phyloP scores from a whole-genome alignment of 495 filamentous ascomycete genomes.

The Aspergillus asperescens region DNA sequence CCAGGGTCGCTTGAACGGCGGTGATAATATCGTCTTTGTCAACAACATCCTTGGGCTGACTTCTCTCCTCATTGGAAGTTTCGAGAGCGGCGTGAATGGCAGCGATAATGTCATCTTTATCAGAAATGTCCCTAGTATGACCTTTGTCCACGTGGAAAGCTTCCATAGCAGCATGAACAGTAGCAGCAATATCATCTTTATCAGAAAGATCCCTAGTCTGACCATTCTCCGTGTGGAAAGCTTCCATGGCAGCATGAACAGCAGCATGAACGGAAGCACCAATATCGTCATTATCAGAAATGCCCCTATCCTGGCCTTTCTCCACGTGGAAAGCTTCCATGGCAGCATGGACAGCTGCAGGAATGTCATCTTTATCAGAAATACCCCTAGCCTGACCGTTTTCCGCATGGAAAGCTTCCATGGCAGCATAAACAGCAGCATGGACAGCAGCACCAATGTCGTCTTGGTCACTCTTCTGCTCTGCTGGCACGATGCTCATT shows the following conservation, averaged over 20 bases:
- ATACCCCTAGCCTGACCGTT: not conserved
- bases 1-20: conserved; percentile 62
- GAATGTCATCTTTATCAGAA: conserved; percentile 48
- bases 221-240: not conserved
- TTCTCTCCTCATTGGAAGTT: conserved; percentile 35
- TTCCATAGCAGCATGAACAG: conserved; percentile 61
- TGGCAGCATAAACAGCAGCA: no score
- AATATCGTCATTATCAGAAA: conserved; percentile 53
- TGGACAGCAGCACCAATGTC: conserved; percentile 63
- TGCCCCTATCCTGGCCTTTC: not conserved
- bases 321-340: not conserved
- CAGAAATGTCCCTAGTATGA: not conserved
- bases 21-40: conserved; percentile 56
- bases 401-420: no score
- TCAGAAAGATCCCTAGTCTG: not conserved
- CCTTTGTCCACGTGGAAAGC: conserved; percentile 36
- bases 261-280: conserved; percentile 64
- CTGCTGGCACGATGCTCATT: conserved; percentile 10
- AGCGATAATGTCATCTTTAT: conserved; percentile 57
- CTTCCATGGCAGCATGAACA: not conserved
- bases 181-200: conserved; percentile 58
- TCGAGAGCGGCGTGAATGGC: conserved; percentile 61
- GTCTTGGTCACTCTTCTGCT: conserved; percentile 26
- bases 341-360: conserved; percentile 49
- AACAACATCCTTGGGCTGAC: not conserved